Conservation (phyloP, 2,329 filamentous ascomycete species). For the Aspergillus ibericus region DNA sequence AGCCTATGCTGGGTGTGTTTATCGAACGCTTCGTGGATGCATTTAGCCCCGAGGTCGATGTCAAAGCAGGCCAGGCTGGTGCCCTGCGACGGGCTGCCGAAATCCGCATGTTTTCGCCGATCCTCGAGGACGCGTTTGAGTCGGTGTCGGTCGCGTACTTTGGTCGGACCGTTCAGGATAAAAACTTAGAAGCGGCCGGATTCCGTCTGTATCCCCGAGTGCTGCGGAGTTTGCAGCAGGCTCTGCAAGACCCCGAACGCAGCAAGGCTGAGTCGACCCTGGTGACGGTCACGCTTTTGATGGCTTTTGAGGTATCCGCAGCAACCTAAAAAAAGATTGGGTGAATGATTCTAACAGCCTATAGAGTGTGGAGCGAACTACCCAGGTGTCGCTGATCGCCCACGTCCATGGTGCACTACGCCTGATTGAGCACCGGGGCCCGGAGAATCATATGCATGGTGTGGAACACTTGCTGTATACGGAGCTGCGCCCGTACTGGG, state of each 20-base stretch:
- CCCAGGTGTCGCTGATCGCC: constrained; percentile 31
- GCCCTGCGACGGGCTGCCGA: constrained; percentile 38
- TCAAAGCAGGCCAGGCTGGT: constrained; percentile 36
- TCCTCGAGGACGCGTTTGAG: constrained; percentile 39
- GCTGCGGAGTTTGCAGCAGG: constrained; percentile 38
- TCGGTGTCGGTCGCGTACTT: constrained; percentile 42
- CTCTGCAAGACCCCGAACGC: constrained; percentile 36
- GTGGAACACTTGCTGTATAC: constrained; percentile 42
- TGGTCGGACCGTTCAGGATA: constrained; percentile 37
- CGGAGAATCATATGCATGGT: constrained; percentile 41
- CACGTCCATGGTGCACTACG: constrained; percentile 38
- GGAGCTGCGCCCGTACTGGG: constrained; percentile 43
- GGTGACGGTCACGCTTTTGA: constrained; percentile 39
- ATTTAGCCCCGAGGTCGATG: constrained; percentile 40
- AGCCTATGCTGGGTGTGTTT: constrained; percentile 36
- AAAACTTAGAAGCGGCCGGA: constrained; percentile 34
- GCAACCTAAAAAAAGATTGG: neutral
- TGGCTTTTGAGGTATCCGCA: constrained; percentile 38
- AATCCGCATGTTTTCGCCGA: constrained; percentile 43
- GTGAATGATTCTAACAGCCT: constrained; percentile 1
- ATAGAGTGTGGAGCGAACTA: constrained; percentile 40
- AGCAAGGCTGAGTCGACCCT: constrained; percentile 40
- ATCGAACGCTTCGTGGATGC: constrained; percentile 43
- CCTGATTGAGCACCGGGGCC: constrained; percentile 40
- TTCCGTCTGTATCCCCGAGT: constrained; percentile 37